Evolutionary conservation across 768 basidiomycete species (phyloP), one percentile per base, ranked within the genome.

Genomic region (Kwoniella mangroviensis): DNA sequence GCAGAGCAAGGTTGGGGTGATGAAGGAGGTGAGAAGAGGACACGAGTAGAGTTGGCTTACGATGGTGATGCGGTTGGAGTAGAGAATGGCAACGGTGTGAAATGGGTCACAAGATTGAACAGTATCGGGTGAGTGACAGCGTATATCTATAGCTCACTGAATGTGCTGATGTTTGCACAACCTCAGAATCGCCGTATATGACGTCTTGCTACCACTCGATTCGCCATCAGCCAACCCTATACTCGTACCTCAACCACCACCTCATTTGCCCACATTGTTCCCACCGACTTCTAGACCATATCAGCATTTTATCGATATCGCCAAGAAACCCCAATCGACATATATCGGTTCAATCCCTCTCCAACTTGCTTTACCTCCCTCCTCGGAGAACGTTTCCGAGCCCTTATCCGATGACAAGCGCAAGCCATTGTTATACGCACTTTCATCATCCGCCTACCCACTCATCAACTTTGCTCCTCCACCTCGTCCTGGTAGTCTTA

Each of bases 231-330:
- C 77, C 59, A 84, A 89, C 9, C 89, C 94, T 3, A 90, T 96
- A 77, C 90, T 93, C 9, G 88, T 98, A 12, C 88, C 94, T 15
- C 95, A 98, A 80, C 94, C 95, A 13, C 90, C 88, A 1, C 90
- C 92, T 0, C 87, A 88, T 42, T 86, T 94, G 1, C 86, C 89
- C 21, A 90, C 93, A 42, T 85, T 96, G 9, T 85, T 94, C 42
- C 89, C 90, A 11, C 80, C 73, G 34, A 79, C 81, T 5, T 66
- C 77, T 1, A 53, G 73, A 15, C 72, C 80, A 19, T 70, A 72
- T 34, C 63, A 52, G 10, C 72, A 79, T 0, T 80, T 77, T 54
- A 81, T 82, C 9, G 85, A 85, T n/a, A 84, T 88, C 12, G 83
- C 86, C 28, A 87, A 86, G 3, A 87, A 88, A 63, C 82, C 86